These are phyloP conservation scores for Cucurbita ficifolia DNA, from an alignment of 306 rosid genomes.

Conservation along the genomic window DNA sequence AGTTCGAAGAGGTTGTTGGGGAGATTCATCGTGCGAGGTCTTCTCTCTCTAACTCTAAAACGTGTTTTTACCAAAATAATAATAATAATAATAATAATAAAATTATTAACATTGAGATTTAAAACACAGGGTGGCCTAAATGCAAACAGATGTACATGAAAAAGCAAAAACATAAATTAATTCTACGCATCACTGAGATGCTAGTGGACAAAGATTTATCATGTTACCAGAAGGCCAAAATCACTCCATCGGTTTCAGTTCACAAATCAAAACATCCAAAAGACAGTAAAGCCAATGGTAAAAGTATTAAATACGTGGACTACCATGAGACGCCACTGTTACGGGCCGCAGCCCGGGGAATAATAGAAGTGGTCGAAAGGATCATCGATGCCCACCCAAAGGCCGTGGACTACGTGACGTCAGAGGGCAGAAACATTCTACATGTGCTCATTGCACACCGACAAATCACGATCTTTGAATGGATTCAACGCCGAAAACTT, in stretches of 20 bases:
- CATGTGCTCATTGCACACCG: too few species aligned
- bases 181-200: neutral
- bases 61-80: too few species aligned
- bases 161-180: neutral
- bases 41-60: neutral
- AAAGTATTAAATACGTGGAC: neutral
- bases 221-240: neutral
- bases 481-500: neutral
- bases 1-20: neutral
- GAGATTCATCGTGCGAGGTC: neutral
- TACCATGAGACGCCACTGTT: neutral
- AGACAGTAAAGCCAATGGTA: neutral
- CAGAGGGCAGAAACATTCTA: too few species aligned
- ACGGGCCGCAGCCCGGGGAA: neutral
- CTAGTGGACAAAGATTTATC: neutral
- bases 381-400: neutral
- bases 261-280: neutral
- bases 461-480: too few species aligned
- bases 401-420: neutral
- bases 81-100: too few species aligned
- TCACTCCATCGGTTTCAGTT: neutral
- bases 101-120: neutral
- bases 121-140: neutral
- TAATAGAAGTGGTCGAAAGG: neutral
- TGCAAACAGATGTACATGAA: neutral